Evolutionary conservation across 345 rosid genomes (phyloP), one percentile per base, ranked within the genome.

Genomic region (Cochlearia excelsa): DNA sequence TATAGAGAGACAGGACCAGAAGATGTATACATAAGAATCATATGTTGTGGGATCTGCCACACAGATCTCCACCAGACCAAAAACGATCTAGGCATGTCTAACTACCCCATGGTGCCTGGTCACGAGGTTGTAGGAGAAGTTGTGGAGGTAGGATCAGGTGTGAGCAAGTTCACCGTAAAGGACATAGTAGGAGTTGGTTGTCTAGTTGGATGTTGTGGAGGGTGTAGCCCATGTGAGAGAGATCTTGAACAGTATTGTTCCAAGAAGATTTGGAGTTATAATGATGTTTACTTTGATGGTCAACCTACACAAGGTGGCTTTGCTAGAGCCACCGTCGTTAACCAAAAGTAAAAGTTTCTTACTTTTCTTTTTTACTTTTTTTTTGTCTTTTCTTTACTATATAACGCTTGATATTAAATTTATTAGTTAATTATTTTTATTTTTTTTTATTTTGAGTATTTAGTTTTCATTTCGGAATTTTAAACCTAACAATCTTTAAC

Each of bases 91-190:
- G 80, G 80, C 76, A 66, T 73, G 80, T 66, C 92, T 28, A 71
- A 71, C 11, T 90, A 89, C 67, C 95, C 95, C 5, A 81, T 86
- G 84, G 90, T 86, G 59, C 88, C 92, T 0, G 92, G 95, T 57
- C 96, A 86, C 40, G 94, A 89, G 65, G 92, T 82, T 47, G 90
- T 84, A 6, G 92, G 95, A 5, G 84, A 86, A 71, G 88, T 84
- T 46, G 56, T 74, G 63, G 91, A 86, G 73, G 78, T 84, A 9
- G 97, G 90, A 46, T 70, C 81, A 16, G 64, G 52, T 48, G 93
- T 79, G 67, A 75, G 71, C 57, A 81, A 79, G 45, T 79, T 72
- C 70, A 70, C 38, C 1, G 71, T 48, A 16, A 83, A 87, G 3
- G 88, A 87, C 0, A 52, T 68, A 1, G 86, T 90, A 0, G 90